Base-by-base conservation (phyloP, 176 grass and related monocot genomes). In the Hsuehochloa calcarea region DNA sequence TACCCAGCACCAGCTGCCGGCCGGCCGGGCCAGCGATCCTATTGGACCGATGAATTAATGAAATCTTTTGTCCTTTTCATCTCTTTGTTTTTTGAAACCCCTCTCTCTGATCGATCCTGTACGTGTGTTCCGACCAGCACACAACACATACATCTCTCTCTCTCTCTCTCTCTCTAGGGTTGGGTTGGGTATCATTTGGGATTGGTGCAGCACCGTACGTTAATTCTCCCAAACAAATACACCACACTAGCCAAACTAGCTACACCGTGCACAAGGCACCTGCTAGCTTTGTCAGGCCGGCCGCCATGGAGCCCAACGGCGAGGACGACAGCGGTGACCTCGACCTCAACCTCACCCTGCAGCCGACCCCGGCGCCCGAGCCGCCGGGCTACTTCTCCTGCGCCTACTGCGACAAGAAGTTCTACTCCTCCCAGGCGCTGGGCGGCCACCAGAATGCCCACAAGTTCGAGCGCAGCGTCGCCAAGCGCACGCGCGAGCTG, bases 401-500 rank as follows among this genome's bases (percentile, higher is more conserved):
- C 87, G 75, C 78, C 92, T 97, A 97, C 82, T 94, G 95, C 70
- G 68, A 89, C 71, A 90, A 88, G 70, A 97, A 93, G 87, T 97
- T 97, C 70, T 80, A 85, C 75, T 91, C 88, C 60, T 97, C 95
- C n/a, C 95, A 97, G 80, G 95, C 95, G 44, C 88, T 97, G 44
- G 95, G 95, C 25, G 95, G 92, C 25, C 95, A 97, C 78, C 95
- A 97, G 92, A 97, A 97, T 60, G 95, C 92, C 44, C 95, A 97
- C 92, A 97, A 97, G 88, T 81, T 91, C 50, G 92, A 97, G 86
- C 84, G 90, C 60, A 91, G 92, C 87, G 76, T 92, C 72, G 88
- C 85, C 71, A 94, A 89, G 79, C 88, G 87, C 61, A 86, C 66
- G 1, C 65, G 82, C 8, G 90, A 92, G 85, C 75, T 88, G 22